These are phyloP conservation scores for Periconia sp. DNA, from an alignment of 2,329 filamentous ascomycete species.

Conservation along the genomic window DNA sequence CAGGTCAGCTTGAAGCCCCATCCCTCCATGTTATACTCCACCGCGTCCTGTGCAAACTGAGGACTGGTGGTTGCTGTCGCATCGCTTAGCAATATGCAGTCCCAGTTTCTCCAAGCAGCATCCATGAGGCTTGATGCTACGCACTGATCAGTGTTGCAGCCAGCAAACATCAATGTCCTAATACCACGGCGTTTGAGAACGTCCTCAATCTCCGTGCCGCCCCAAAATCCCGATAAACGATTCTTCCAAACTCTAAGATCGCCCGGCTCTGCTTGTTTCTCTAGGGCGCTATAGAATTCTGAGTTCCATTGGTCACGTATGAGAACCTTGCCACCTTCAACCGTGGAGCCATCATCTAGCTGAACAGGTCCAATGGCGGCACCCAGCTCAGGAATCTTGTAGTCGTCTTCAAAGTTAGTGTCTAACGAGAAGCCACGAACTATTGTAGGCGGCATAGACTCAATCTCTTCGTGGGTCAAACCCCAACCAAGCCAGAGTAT, in stretches of 20 bases:
- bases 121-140: slow-evolving; percentile 10
- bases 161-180: slow-evolving; percentile 7
- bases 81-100: slow-evolving; percentile 9
- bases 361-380: slow-evolving; percentile 3
- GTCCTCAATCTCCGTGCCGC: slow-evolving; percentile 5
- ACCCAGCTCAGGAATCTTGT: slow-evolving; percentile 1
- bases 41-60: slow-evolving; percentile 5
- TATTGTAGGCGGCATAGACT: slow-evolving; percentile 5
- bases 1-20: slow-evolving; percentile 5
- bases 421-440: slow-evolving; percentile 6
- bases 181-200: slow-evolving; percentile 3
- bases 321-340: slow-evolving; percentile 4
- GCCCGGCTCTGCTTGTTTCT: background rate
- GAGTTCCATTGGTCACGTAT: slow-evolving; percentile 10
- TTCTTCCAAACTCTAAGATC: slow-evolving; percentile 8
- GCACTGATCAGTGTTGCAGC: slow-evolving; percentile 11
- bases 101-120: slow-evolving; percentile 5
- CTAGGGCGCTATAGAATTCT: slow-evolving; percentile 4
- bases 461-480: slow-evolving; percentile 2
- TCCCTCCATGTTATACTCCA: slow-evolving; percentile 8
- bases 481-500: slow-evolving; percentile 7
- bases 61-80: slow-evolving; percentile 6
- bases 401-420: slow-evolving; percentile 8
- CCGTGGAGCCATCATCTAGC: slow-evolving; percentile 6
- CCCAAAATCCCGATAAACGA: slow-evolving; percentile 11